Evolutionary conservation across 2,329 filamentous ascomycete species (phyloP), one percentile per base, ranked within the genome.

Genomic region (Cladophialophora bantiana): DNA sequence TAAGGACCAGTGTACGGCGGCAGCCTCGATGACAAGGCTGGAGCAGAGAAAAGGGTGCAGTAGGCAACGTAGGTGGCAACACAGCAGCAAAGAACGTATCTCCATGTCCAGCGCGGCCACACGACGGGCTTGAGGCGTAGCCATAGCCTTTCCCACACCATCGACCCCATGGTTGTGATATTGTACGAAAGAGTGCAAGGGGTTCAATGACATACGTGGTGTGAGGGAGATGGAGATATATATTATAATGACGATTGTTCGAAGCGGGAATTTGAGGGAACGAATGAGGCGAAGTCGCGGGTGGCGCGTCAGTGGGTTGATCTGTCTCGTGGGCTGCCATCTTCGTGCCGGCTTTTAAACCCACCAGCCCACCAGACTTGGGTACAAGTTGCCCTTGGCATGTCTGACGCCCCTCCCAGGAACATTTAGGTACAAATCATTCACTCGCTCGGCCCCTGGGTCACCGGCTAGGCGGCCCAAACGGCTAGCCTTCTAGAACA

Each of bases 1-100:
- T 73, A 70, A 4, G 68, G 65, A 3, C 72, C 72, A 1, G 67
- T 72, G 59, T 73, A 73, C 35, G 54, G 31, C 7, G 72, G 72
- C 18, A 73, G 66, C 5, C 57, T 69, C 10, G 70, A 72, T 9
- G 71, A 71, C 18, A 73, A 53, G 1, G 71, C 68, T 3, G 62
- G 64, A 12, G 62, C 64, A n/a, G 65, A 67, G 48, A 40, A 53
- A 4, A 73, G 45, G 26, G 68, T 60, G 59, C 70, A 71, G 48
- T 70, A 71, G 38, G 57, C 48, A 1, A 72, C 18, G 64, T 71
- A 73, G 15, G 62, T 55, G 45, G 62, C 55, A 4, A 65, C 54
- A n/a, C 62, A 45, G 50, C 63, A 64, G 55, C 53, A 67, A 18
- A 71, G 55, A 15, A 70, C 18, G 35, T 73, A 73, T 57, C 59